Conservation (phyloP, 768 basidiomycete genomes). For the Calocybe indica region DNA sequence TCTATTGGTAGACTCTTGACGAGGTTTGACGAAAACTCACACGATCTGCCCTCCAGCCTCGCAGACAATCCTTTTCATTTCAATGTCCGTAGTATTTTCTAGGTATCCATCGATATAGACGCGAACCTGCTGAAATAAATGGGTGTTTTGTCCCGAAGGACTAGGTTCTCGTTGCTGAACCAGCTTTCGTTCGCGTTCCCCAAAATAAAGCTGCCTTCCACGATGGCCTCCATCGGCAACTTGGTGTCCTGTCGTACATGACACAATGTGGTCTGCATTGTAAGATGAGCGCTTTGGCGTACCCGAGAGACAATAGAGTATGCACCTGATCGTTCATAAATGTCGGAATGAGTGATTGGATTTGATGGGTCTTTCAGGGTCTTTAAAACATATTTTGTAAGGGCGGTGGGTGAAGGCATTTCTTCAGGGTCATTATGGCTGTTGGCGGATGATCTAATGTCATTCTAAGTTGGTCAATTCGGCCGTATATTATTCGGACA, state of each 20-base stretch:
- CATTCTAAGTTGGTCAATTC: neutral
- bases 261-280: constrained; percentile 39
- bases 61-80: constrained; percentile 66
- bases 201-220: constrained; percentile 21
- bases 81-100: constrained; percentile 67
- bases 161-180: constrained; percentile 15
- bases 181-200: constrained; percentile 43
- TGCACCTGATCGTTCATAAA: constrained; percentile 55
- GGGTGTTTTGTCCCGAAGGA: no score
- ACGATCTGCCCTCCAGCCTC: constrained; percentile 59
- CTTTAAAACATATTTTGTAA: constrained; percentile 55
- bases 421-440: no score
- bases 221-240: constrained; percentile 40
- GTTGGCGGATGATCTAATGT: constrained; percentile 1
- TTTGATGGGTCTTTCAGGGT: constrained; percentile 62
- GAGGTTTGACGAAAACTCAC: constrained; percentile 34
- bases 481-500: neutral
- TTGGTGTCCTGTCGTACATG: constrained; percentile 67
- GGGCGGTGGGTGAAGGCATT: constrained; percentile 28
- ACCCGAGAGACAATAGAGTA: neutral
- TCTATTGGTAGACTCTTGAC: neutral
- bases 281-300: neutral
- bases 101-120: constrained; percentile 73
- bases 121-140: constrained; percentile 36
- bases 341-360: constrained; percentile 74